Evolutionary conservation across 2,329 filamentous ascomycete genomes (phyloP).

Genomic region (Alternaria conjuncta): DNA sequence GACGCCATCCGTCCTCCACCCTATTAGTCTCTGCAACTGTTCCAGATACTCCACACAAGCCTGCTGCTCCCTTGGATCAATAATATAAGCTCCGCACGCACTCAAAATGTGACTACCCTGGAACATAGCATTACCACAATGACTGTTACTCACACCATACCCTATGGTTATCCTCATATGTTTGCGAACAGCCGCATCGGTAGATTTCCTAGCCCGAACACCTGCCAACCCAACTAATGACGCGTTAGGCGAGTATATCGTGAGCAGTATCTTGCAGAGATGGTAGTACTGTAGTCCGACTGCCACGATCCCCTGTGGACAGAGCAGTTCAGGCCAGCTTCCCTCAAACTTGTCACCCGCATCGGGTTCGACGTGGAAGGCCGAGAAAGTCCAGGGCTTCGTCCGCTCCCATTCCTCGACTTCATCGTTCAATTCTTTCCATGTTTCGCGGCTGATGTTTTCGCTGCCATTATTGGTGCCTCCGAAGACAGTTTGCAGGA

Average conservation of each 20-base stretch:
- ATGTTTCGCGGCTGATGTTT: slow-evolving; percentile 32
- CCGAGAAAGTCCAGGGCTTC: slow-evolving; percentile 39
- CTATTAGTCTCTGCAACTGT: slow-evolving; percentile 29
- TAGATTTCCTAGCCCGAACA: slow-evolving; percentile 31
- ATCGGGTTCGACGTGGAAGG: slow-evolving; percentile 28
- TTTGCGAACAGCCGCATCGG: slow-evolving; percentile 34
- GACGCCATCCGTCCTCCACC: slow-evolving; percentile 38
- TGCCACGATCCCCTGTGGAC: slow-evolving; percentile 32
- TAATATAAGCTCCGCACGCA: slow-evolving; percentile 37
- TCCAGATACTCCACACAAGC: slow-evolving; percentile 38
- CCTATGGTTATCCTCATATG: slow-evolving; percentile 39
- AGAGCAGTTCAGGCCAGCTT: slow-evolving; percentile 32
- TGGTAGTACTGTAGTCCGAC: slow-evolving; percentile 42
- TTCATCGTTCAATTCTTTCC: slow-evolving; percentile 36
- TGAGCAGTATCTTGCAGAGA: slow-evolving; percentile 39
- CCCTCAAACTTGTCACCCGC: slow-evolving; percentile 32
- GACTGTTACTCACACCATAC: slow-evolving; percentile 35
- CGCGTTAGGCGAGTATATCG: slow-evolving; percentile 38
- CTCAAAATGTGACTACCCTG: slow-evolving; percentile 40
- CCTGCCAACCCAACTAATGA: slow-evolving; percentile 34
- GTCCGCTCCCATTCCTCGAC: slow-evolving; percentile 41
- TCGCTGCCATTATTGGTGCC: slow-evolving; percentile 18
- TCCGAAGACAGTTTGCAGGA: slow-evolving; percentile 38
- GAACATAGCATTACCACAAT: slow-evolving; percentile 41
- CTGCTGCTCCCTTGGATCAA: slow-evolving; percentile 32